Evolutionary conservation across 305 asterid genomes (phyloP), one percentile per base, ranked within the genome.

Genomic region (Stenogyne calaminthoides): DNA sequence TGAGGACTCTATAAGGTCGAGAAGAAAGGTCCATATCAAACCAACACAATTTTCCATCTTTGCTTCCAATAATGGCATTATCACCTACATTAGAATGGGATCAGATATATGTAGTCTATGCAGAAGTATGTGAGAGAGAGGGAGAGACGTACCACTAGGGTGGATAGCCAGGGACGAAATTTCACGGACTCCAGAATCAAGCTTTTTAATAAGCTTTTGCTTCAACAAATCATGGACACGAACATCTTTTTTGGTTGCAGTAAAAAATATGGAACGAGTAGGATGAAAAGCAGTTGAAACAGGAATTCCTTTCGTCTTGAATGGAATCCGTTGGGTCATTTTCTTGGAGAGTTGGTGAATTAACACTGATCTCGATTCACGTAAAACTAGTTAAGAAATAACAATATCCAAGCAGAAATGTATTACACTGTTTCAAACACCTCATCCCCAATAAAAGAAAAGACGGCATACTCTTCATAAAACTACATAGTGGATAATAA

Each of bases 1-100:
- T 86, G 74, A 92, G 96, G 80, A 86, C 92, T 83, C 72, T 87
- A 61, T 92, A 95, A 71, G 99, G 99, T 70, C 81, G 84, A 78
- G 99, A 88, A 9, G 99, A 89, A 55, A 95, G 98, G 74, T 95
- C 98, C 99, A 95, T 92, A 85, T 95, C 99, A 84, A 95, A 95
- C 99, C 99, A 95, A 80, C 96, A 89, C 76, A 95, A 64, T 80
- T 95, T 95, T 80, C 99, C 99, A 20, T 95, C 99, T 80, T 64
- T 92, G 86, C 98, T 95, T 71, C 99, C 99, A 75, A 87, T 92
- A 68, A 95, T 89, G 76, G 76, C 89, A 80, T 95, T 88, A 78
- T 95, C 99, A 83, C 99, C 99, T 95, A 88, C 82, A 81, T 64
- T 47, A 71, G 27, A 34, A 67, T 60, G 67, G 77, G 70, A 52